Percentiles rank a stretch among this genome's conserved stretches.
These are phyloP conservation scores for Fusarium nematophilum DNA, from an alignment of 2,329 filamentous ascomycete genomes.

Conservation along the genomic window DNA sequence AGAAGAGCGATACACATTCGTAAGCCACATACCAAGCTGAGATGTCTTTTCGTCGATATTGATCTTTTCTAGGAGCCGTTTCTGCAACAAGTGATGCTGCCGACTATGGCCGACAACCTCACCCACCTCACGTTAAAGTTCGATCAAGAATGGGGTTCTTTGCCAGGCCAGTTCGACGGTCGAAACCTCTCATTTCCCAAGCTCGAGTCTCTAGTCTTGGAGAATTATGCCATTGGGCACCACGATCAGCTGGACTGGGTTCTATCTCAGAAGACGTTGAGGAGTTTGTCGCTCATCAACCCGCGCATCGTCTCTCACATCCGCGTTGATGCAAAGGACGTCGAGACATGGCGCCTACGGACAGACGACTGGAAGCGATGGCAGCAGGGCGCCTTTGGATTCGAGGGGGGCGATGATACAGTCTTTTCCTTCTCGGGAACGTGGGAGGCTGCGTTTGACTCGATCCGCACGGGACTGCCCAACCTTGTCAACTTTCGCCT, in stretches of 20 bases:
- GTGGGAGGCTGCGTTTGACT: conserved; percentile 37
- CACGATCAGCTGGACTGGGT: conserved; percentile 44
- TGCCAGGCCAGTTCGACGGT: conserved; percentile 39
- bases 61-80: conserved; percentile 30
- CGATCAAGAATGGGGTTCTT: conserved; percentile 33
- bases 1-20: no score
- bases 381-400: conserved; percentile 1
- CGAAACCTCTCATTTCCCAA: conserved; percentile 33
- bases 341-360: neutral
- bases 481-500: conserved; percentile 30
- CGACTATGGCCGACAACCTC: conserved; percentile 31
- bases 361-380: conserved; percentile 30
- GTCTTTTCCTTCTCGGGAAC: conserved; percentile 27
- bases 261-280: conserved; percentile 24
- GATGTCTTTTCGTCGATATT: no score
- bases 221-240: conserved; percentile 34
- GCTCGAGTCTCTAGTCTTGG: conserved; percentile 34
- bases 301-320: conserved; percentile 27
- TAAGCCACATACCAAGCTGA: no score
- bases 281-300: conserved; percentile 10
- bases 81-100: conserved; percentile 32
- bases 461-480: conserved; percentile 25
- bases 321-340: neutral
- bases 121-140: conserved; percentile 35
- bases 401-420: neutral